Evolutionary conservation across 805 yeast species (phyloP).

Genomic region (Candida chilensis): DNA sequence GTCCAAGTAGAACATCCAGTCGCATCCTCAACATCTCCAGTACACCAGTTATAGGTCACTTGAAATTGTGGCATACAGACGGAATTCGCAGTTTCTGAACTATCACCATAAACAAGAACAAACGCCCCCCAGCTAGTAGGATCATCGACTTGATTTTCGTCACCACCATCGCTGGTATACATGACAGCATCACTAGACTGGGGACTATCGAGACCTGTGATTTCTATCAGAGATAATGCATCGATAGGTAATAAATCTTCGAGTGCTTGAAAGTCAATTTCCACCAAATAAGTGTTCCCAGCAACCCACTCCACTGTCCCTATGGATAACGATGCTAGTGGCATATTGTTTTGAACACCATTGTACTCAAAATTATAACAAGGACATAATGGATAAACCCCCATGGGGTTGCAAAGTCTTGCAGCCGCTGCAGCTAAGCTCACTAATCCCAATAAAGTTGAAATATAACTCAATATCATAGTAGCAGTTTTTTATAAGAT

Average conservation of each 20-base stretch:
- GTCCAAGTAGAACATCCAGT: background rate
- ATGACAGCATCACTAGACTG: background rate
- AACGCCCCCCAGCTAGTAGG: background rate
- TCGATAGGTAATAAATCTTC: background rate
- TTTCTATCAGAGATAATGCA: background rate
- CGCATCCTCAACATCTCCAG: background rate
- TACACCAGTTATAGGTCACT: slow-evolving; percentile 1
- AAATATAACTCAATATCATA: no score
- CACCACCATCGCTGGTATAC: background rate
- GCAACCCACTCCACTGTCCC: background rate
- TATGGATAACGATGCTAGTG: background rate
- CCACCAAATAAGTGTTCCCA: background rate
- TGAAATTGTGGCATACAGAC: slow-evolving; percentile 1
- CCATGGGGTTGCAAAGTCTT: no score
- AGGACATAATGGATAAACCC: no score
- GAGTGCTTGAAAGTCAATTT: background rate
- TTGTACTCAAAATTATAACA: background rate
- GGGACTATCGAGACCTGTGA: slow-evolving; percentile 1
- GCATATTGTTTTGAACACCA: background rate
- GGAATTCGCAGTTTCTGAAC: background rate
- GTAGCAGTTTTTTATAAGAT: no score
- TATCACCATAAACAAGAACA: background rate
- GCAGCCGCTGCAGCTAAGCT: no score
- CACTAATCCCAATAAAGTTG: no score
- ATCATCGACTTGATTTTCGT: background rate